These are phyloP conservation scores for Candida sakaeoensis DNA, from an alignment of 805 yeast genomes.

Conservation along the genomic window DNA sequence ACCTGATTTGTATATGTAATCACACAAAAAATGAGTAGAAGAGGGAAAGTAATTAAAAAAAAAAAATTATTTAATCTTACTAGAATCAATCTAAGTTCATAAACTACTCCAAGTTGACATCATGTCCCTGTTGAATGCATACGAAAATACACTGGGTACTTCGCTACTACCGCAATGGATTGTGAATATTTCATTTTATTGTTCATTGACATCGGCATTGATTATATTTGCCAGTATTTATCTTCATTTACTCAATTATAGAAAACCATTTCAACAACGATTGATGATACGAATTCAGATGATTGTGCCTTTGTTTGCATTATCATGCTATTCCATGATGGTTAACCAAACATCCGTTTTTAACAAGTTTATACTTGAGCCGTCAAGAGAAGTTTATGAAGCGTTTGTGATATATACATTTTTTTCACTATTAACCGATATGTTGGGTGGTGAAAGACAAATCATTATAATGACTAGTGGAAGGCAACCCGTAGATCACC, in stretches of 20 bases:
- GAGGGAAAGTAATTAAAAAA: not conserved
- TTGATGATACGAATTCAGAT: conserved; percentile 76
- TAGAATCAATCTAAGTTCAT: not conserved
- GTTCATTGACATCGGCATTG: conserved; percentile 18
- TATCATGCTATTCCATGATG: conserved; percentile 61
- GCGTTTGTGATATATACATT: conserved; percentile 95
- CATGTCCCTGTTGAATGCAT: too few species aligned
- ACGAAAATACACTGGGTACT: too few species aligned
- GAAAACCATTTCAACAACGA: conserved; percentile 87
- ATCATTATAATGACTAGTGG: conserved; percentile 72
- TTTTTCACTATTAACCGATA: conserved; percentile 73
- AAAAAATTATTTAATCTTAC: not conserved
- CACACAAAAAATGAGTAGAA: not conserved
- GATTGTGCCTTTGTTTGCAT: conserved; percentile 77
- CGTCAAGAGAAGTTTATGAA: conserved; percentile 85
- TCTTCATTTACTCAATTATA: conserved; percentile 55
- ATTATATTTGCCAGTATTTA: conserved; percentile 22
- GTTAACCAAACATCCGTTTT: conserved; percentile 37
- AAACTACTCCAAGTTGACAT: not conserved
- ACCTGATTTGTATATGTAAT: not conserved
- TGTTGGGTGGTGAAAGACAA: conserved; percentile 89
- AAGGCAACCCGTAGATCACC: conserved; percentile 65
- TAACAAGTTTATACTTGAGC: conserved; percentile 54
- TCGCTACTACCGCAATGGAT: conserved; percentile 16
- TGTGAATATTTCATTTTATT: conserved; percentile 17